These are phyloP conservation scores for Tricladium varicosporioides DNA, from an alignment of 2,329 filamentous ascomycete genomes.

Conservation along the genomic window DNA sequence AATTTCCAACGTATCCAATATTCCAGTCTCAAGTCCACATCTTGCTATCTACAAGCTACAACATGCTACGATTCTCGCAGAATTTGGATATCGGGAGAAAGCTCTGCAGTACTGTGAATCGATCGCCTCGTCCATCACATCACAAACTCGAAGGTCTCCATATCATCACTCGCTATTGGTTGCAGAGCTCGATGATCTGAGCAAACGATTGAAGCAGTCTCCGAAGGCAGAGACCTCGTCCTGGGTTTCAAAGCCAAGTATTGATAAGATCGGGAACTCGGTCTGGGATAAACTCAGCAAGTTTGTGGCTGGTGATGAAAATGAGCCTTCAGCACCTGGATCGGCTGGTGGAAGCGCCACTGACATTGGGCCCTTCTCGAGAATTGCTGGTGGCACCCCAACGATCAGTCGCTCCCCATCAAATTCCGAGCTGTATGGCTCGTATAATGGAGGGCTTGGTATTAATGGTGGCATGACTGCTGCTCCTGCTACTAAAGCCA, in stretches of 20 bases:
- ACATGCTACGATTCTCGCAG: conserved; percentile 79
- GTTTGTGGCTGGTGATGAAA: conserved; percentile 90
- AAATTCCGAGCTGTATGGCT: conserved; percentile 65
- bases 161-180: conserved; percentile 82
- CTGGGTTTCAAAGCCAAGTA: conserved; percentile 92
- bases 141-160: conserved; percentile 78
- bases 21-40: conserved; percentile 67
- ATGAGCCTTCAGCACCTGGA: conserved; percentile 59
- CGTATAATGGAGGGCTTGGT: conserved; percentile 34
- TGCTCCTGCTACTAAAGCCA: conserved; percentile 21
- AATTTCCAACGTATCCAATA: conserved; percentile 57
- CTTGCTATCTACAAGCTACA: conserved; percentile 88
- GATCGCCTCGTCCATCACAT: conserved; percentile 71
- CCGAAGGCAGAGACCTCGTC: conserved; percentile 78
- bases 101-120: conserved; percentile 90
- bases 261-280: conserved; percentile 91
- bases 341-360: conserved; percentile 53
- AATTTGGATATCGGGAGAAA: conserved; percentile 77
- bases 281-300: conserved; percentile 94
- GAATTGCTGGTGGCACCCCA: conserved; percentile 73
- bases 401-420: conserved; percentile 74
- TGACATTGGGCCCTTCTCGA: conserved; percentile 77
- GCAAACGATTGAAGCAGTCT: conserved; percentile 77
- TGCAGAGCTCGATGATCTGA: conserved; percentile 76
- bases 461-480: conserved; percentile 28